phyloP scores from a whole-genome alignment of 257 asterid species.

The Apocynum venetum region DNA sequence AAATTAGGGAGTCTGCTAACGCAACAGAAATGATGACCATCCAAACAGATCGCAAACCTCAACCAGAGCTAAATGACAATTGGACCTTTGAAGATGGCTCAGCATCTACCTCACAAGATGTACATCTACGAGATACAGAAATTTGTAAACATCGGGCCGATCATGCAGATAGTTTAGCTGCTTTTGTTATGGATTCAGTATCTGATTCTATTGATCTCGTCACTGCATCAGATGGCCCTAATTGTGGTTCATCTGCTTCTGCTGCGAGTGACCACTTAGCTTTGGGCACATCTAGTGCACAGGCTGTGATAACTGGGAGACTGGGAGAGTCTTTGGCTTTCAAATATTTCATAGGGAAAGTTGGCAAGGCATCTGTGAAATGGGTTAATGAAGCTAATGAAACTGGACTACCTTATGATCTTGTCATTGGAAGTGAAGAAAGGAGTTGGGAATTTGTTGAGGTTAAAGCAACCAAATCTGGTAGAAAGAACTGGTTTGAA shows the following conservation, averaged over 20 bases:
- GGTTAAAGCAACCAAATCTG: slow-evolving; percentile 74
- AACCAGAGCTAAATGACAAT: slow-evolving; percentile 27
- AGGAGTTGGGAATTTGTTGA: slow-evolving; percentile 55
- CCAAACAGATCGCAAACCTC: slow-evolving; percentile 14
- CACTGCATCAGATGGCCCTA: slow-evolving; percentile 25
- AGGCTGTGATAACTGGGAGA: slow-evolving; percentile 69
- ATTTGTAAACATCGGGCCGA: slow-evolving; percentile 23
- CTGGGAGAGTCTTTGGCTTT: slow-evolving; percentile 76
- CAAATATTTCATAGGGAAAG: slow-evolving; percentile 47
- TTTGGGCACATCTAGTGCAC: slow-evolving; percentile 25
- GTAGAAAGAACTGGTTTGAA: slow-evolving; percentile 62
- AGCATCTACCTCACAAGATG: slow-evolving; percentile 15
- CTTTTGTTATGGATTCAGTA: slow-evolving; percentile 1
- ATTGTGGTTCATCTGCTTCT: slow-evolving; percentile 24
- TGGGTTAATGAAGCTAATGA: slow-evolving; percentile 86
- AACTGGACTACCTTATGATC: slow-evolving; percentile 86
- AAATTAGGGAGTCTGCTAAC: slow-evolving; percentile 19
- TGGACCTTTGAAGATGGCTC: slow-evolving; percentile 27
- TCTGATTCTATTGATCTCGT: slow-evolving; percentile 30
- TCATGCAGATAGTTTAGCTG: slow-evolving; percentile 19
- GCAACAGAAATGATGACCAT: slow-evolving; percentile 20
- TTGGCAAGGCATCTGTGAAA: slow-evolving; percentile 39
- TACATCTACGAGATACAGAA: slow-evolving; percentile 27
- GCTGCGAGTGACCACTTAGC: slow-evolving; percentile 32
- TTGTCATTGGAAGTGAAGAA: slow-evolving; percentile 48